Conservation (phyloP, 305 asterid genomes). For the Solanum hybrid region DNA sequence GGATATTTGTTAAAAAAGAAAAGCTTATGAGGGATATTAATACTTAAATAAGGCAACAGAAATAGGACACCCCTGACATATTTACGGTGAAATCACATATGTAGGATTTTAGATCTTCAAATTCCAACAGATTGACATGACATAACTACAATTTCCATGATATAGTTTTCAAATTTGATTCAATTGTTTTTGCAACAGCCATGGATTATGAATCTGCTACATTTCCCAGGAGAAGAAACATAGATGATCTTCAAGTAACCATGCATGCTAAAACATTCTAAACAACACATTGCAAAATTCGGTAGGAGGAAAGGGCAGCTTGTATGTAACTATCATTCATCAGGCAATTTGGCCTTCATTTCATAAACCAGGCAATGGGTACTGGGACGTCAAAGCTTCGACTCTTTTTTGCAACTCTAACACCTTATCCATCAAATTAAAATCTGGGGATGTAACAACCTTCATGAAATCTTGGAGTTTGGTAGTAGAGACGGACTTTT, state of each 20-base stretch:
- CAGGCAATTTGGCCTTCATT: not conserved
- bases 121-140: not conserved
- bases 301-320: not conserved
- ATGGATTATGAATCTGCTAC: not conserved
- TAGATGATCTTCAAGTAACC: not conserved
- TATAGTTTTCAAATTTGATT: not conserved
- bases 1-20: not conserved
- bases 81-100: not conserved
- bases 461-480: slow-evolving; percentile 84
- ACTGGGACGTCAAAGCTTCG: slow-evolving; percentile 63
- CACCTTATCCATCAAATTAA: slow-evolving; percentile 46
- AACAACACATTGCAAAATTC: not conserved
- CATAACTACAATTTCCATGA: not conserved
- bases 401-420: slow-evolving; percentile 52
- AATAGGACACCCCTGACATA: not conserved
- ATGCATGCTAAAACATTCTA: not conserved
- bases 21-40: too few relatives aligned
- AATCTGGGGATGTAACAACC: slow-evolving; percentile 49
- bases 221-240: not conserved
- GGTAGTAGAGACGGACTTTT: slow-evolving; percentile 52
- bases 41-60: too few relatives aligned
- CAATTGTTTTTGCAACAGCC: not conserved
- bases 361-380: slow-evolving; percentile 84
- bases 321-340: not conserved
- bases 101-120: not conserved